Evolutionary conservation across 805 yeast genomes (phyloP), one percentile per base, ranked within the genome.

Genomic region (Metschnikowia colocasiae): DNA sequence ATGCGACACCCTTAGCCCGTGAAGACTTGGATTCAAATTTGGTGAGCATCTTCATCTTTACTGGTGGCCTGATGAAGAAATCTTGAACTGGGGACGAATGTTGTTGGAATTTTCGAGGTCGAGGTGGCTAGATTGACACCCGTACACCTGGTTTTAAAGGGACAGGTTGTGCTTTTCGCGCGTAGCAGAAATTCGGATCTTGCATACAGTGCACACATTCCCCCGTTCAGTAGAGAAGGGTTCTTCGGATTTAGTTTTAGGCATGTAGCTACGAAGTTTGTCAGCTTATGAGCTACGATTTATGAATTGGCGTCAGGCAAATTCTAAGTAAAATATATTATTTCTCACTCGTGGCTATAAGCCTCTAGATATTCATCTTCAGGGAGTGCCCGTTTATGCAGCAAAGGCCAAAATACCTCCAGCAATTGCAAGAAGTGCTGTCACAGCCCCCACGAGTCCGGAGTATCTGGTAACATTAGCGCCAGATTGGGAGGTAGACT

Each of bases 21-120:
- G 97, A 87, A 54, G 97, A 89, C 79, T 94, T 89, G 63, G 98
- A 91, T 74, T 95, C 97, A 69, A 92, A 92, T 83, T 87, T 65
- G 47, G 76, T 56, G 50, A 62, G 64, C 63, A 62, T 60, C 62
- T 62, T 60, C 65, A 59, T 57, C 47, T 32, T 51, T 49, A 43
- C 29, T 40, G 34, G 40, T 39, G 42, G 42, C 34, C 42, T 27
- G 30, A 40, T 29, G 45, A 27, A 34, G 47, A 45, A 40, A 12
- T 32, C 16, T 23, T 40, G 43, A 32, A 29, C 29, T 31, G 44
- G 48, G 42, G 45, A 33, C 27, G 38, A 35, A 19, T 22, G 40
- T 46, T 37, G 44, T 36, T 36, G 31, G 49, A 35, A 37, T 34
- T 40, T 43, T 39, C 40, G 43, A 23, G 47, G 36, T 37, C 47